Percentiles rank a stretch among this genome's conserved stretches.
Evolutionary conservation across 306 rosid species (phyloP).

Genomic region (Glycine latifolia): DNA sequence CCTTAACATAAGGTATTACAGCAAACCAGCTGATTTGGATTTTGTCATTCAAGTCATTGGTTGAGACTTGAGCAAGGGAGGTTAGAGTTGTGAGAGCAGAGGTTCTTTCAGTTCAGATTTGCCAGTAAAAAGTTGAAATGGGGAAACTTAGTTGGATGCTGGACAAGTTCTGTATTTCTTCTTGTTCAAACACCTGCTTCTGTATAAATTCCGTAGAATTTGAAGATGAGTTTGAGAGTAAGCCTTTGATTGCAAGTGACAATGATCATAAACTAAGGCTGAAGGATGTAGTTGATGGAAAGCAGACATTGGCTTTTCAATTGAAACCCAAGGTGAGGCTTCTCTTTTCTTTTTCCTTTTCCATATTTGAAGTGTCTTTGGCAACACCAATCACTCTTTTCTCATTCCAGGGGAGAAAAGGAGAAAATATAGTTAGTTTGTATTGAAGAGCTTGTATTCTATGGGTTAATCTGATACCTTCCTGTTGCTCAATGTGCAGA

Average conservation of each 20-base stretch:
- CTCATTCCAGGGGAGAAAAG: not conserved
- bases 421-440: not conserved
- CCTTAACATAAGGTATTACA: slow-evolving; percentile 34
- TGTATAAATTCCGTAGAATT: slow-evolving; percentile 66
- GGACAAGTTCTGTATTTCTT: slow-evolving; percentile 65
- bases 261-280: slow-evolving; percentile 56
- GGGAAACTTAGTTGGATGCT: slow-evolving; percentile 73
- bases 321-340: slow-evolving; percentile 81
- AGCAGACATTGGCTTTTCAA: slow-evolving; percentile 86
- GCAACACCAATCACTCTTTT: not conserved
- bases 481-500: slow-evolving; percentile 53
- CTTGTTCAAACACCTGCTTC: slow-evolving; percentile 73
- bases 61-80: slow-evolving; percentile 4
- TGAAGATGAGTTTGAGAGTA: slow-evolving; percentile 70
- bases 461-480: slow-evolving; percentile 16
- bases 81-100: not conserved
- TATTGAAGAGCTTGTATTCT: not conserved
- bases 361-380: not conserved
- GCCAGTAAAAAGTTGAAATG: slow-evolving; percentile 53
- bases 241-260: slow-evolving; percentile 60
- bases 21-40: not conserved
- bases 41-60: slow-evolving; percentile 34
- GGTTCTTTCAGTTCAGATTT: slow-evolving; percentile 7
- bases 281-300: slow-evolving; percentile 77
- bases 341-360: slow-evolving; percentile 22